Conservation (phyloP, 1,284 basidiomycete genomes). For the Moesziomyces aphidis region DNA sequence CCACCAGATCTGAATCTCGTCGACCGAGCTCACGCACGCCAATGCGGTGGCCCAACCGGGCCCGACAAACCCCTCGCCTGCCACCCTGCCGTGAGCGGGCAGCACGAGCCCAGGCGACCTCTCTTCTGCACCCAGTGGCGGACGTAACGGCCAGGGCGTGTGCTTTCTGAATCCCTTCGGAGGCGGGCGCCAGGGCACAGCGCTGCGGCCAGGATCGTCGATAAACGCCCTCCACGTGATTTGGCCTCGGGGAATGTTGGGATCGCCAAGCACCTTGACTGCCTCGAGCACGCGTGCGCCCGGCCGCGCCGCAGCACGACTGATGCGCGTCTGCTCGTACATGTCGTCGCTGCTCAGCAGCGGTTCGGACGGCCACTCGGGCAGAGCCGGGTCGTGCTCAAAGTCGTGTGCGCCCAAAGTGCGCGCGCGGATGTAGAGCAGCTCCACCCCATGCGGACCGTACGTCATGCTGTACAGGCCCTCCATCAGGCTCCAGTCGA, state of each 20-base stretch:
- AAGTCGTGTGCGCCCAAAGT: constrained; percentile 51
- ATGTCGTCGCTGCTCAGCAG: constrained; percentile 41
- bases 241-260: constrained; percentile 52
- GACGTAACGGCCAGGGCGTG: constrained; percentile 43
- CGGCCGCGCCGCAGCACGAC: constrained; percentile 25
- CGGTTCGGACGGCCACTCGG: constrained; percentile 48
- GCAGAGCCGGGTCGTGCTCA: constrained; percentile 27
- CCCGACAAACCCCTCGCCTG: constrained; percentile 46
- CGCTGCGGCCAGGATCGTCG: constrained; percentile 42
- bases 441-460: constrained; percentile 55
- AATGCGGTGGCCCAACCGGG: constrained; percentile 47
- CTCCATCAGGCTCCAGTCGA: constrained; percentile 49
- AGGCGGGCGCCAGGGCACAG: constrained; percentile 41
- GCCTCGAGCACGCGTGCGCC: constrained; percentile 51
- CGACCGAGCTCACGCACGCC: constrained; percentile 37
- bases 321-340: constrained; percentile 46
- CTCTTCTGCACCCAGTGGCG: constrained; percentile 22
- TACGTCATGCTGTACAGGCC: constrained; percentile 56
- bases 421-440: constrained; percentile 52
- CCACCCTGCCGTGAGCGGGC: constrained; percentile 49
- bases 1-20: constrained; percentile 59
- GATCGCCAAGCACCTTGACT: constrained; percentile 54
- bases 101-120: constrained; percentile 44
- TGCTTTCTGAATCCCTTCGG: constrained; percentile 30
- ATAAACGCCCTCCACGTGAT: constrained; percentile 55